phyloP scores from a whole-genome alignment of 169 alveolate species.

The Plasmodium gaboni region DNA sequence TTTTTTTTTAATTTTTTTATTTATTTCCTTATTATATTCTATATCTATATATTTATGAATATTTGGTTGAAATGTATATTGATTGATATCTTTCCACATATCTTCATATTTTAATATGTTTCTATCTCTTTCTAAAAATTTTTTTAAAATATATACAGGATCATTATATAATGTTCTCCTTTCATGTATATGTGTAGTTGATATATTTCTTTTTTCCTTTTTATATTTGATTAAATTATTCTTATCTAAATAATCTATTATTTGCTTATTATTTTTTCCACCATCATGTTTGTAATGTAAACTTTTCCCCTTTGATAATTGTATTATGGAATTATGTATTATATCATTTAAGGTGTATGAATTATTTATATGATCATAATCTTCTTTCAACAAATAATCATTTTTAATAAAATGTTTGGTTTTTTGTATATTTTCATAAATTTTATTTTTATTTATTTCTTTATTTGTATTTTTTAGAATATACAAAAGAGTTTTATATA shows the following conservation, averaged over 20 bases:
- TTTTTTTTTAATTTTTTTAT: not conserved
- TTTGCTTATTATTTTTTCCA: not conserved
- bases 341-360: conserved; percentile 27
- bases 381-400: conserved; percentile 5
- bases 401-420: not conserved
- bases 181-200: not conserved
- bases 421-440: not conserved
- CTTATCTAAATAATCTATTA: not conserved
- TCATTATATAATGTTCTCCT: conserved; percentile 13
- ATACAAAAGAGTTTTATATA: conserved; percentile 18
- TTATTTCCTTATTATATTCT: not conserved
- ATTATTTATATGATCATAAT: conserved; percentile 27
- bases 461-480: conserved; percentile 33
- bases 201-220: not conserved
- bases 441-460: not conserved
- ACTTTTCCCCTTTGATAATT: conserved; percentile 12
- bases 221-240: not conserved
- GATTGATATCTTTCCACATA: conserved; percentile 6
- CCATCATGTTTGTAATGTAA: not conserved
- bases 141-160: conserved; percentile 53
- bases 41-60: conserved; percentile 31
- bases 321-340: conserved; percentile 51
- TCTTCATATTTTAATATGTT: conserved; percentile 3
- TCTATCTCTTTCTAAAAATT: conserved; percentile 35
- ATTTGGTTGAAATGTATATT: conserved; percentile 71